Evolutionary conservation across 2,329 filamentous ascomycete genomes (phyloP).

Genomic region (Cercospora beticola): DNA sequence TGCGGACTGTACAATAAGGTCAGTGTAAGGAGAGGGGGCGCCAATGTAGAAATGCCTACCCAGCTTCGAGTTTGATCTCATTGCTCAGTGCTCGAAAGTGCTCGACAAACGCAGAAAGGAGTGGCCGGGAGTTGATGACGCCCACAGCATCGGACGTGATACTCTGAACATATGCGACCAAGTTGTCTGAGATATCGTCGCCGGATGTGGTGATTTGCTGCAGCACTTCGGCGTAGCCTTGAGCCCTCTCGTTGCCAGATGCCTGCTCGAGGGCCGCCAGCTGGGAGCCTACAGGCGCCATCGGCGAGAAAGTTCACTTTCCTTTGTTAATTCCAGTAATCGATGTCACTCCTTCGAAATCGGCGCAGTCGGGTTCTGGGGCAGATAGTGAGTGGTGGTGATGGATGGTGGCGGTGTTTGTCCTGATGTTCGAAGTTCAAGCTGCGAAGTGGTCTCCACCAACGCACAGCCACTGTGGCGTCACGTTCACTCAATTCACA

Average conservation of each 20-base stretch:
- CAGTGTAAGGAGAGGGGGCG: neutral
- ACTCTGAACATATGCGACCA: slow-evolving; percentile 63
- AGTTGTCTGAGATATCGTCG: slow-evolving; percentile 56
- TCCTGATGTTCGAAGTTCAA: neutral
- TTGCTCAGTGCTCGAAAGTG: slow-evolving; percentile 63
- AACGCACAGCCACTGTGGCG: slow-evolving; percentile 3
- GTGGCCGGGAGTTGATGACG: slow-evolving; percentile 70
- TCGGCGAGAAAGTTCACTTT: neutral
- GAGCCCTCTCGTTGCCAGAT: slow-evolving; percentile 35
- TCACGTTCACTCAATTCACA: neutral
- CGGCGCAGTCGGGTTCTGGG: neutral
- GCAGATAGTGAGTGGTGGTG: neutral
- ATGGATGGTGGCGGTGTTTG: neutral
- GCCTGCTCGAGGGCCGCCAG: slow-evolving; percentile 19
- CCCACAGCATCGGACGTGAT: slow-evolving; percentile 69
- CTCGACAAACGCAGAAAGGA: slow-evolving; percentile 66
- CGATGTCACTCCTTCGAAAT: neutral
- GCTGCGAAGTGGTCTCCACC: neutral
- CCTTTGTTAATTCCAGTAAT: neutral
- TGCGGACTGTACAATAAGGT: slow-evolving; percentile 47
- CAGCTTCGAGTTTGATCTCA: slow-evolving; percentile 72
- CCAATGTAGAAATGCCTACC: slow-evolving; percentile 12
- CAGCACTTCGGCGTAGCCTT: slow-evolving; percentile 60
- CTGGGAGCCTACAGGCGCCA: slow-evolving; percentile 13
- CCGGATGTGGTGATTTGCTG: slow-evolving; percentile 53